These are phyloP conservation scores for Gentiana macrophylla DNA, from an alignment of 257 asterid species.

Conservation along the genomic window DNA sequence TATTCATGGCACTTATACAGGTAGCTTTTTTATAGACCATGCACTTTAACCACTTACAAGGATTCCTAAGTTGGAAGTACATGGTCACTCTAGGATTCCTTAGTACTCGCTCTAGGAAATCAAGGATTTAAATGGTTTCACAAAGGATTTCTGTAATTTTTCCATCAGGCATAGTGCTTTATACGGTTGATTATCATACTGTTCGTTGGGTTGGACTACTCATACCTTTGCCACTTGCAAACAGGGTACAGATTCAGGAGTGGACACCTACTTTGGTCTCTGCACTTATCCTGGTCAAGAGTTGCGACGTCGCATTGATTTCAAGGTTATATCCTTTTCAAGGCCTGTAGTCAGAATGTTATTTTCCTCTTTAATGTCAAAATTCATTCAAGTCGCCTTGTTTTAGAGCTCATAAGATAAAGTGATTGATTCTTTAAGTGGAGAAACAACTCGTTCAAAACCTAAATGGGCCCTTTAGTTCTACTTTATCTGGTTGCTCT, in stretches of 20 bases:
- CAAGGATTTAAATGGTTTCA: no score
- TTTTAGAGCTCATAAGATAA: no score
- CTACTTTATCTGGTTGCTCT: background rate
- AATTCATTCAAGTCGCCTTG: no score
- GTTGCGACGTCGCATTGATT: conserved; percentile 80
- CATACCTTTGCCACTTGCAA: conserved; percentile 1
- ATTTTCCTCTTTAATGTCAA: background rate
- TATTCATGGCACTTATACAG: background rate
- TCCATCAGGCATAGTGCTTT: background rate
- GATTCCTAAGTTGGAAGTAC: background rate
- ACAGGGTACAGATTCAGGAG: conserved; percentile 84
- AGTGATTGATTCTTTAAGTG: no score
- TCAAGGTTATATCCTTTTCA: conserved; percentile 40
- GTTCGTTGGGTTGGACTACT: conserved; percentile 3
- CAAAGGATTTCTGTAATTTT: background rate
- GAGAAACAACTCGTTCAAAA: no score
- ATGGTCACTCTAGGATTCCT: no score
- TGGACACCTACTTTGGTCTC: conserved; percentile 92
- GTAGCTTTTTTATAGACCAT: background rate
- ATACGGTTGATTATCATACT: conserved; percentile 6
- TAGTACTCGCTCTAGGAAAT: no score
- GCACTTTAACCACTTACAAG: background rate
- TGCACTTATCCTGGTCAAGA: conserved; percentile 84
- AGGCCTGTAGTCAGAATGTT: background rate
- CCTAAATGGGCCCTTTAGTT: no score